These are phyloP conservation scores for Fusarium caatingaense DNA, from an alignment of 2,329 filamentous ascomycete genomes.

Conservation along the genomic window DNA sequence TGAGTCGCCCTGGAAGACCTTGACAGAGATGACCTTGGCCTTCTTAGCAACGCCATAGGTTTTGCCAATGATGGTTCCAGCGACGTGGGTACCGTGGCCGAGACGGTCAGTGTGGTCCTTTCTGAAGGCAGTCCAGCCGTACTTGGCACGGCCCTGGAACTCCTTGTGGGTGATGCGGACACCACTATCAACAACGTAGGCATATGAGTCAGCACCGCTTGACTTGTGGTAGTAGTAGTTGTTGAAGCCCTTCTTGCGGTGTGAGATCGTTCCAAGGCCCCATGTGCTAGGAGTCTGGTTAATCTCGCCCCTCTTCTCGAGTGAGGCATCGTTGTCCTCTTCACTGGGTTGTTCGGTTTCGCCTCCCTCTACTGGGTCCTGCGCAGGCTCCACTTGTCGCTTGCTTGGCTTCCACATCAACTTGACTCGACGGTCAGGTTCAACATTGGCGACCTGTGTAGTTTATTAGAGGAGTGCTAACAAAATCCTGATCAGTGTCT, in stretches of 20 bases:
- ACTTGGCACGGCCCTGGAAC: constrained; percentile 63
- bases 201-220: constrained; percentile 61
- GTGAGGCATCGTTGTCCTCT: not conserved
- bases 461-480: not conserved
- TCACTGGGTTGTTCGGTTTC: not conserved
- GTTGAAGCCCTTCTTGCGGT: constrained; percentile 42
- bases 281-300: constrained; percentile 48
- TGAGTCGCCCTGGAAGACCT: constrained; percentile 55
- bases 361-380: not conserved
- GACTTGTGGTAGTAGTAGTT: constrained; percentile 63
- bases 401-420: constrained; percentile 27
- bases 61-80: constrained; percentile 51
- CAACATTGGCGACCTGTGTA: constrained; percentile 45
- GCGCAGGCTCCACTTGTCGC: constrained; percentile 10
- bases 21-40: constrained; percentile 57
- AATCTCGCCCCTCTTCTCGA: constrained; percentile 44
- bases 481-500: not conserved
- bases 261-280: constrained; percentile 50
- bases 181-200: constrained; percentile 74
- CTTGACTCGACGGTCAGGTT: constrained; percentile 47
- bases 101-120: constrained; percentile 46
- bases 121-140: constrained; percentile 43
- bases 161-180: constrained; percentile 65
- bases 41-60: constrained; percentile 58
- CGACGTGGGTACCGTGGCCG: constrained; percentile 58